phyloP scores from a whole-genome alignment of 192 early-diverging fungal genomes.

The Entomortierella lignicola region DNA sequence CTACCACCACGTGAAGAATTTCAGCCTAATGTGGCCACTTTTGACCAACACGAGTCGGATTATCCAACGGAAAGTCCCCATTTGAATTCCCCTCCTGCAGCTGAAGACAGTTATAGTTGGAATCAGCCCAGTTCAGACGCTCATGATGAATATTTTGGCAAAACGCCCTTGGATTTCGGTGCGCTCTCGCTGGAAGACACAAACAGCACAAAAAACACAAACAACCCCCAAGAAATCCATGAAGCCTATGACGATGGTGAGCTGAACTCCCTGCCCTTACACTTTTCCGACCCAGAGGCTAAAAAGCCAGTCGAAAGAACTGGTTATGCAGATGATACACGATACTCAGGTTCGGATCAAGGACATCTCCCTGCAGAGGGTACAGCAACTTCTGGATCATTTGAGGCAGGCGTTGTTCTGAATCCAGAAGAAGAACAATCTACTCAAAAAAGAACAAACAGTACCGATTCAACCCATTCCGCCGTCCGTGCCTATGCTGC shows the following conservation, averaged over 20 bases:
- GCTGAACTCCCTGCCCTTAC: slow-evolving; percentile 14
- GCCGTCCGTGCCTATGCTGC: slow-evolving; percentile 23
- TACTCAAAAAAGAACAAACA: slow-evolving; percentile 1
- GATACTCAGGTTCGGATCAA: slow-evolving; percentile 39
- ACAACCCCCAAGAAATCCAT: not conserved
- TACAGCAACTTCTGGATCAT: not conserved
- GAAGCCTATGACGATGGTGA: slow-evolving; percentile 2
- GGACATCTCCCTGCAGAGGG: not conserved
- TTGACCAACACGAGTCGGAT: slow-evolving; percentile 39
- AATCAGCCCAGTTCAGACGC: not conserved
- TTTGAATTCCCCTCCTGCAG: slow-evolving; percentile 5
- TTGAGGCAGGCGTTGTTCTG: not conserved
- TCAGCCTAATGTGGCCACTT: slow-evolving; percentile 23
- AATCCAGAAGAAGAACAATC: not conserved
- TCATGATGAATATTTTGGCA: not conserved
- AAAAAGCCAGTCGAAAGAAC: slow-evolving; percentile 40
- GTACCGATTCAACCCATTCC: slow-evolving; percentile 9
- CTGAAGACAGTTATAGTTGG: not conserved
- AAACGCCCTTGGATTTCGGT: slow-evolving; percentile 22
- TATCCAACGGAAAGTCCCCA: slow-evolving; percentile 29
- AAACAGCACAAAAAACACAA: too few relatives aligned
- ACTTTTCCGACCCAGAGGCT: slow-evolving; percentile 35
- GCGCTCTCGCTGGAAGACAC: slow-evolving; percentile 42
- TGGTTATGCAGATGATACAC: slow-evolving; percentile 47
- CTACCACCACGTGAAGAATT: slow-evolving; percentile 33